Base-by-base conservation (phyloP, 805 yeast species). In the Barnettozyma botsteinii region DNA sequence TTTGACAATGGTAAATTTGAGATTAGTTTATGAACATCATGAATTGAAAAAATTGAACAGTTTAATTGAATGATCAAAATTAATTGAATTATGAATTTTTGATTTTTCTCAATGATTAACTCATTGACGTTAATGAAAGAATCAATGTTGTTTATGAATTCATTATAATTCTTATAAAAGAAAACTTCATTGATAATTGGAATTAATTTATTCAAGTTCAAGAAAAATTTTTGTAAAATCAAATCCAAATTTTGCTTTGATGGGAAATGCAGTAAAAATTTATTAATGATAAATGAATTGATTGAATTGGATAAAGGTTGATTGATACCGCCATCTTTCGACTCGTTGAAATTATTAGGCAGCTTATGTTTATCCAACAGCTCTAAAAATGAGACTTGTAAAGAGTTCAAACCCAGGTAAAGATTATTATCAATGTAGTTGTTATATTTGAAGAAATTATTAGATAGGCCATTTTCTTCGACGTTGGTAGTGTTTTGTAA, bases 61-160 rank as follows among this genome's bases (percentile, higher is more conserved):
- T 55, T 55, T 23, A 56, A 41, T 29, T 56, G 59, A 22, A 55
- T 53, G 11, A 56, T 52, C 3, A 76, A 62, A 64, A 79, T 72
- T 43, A 79, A 65, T 19, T 65, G 60, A 42, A 65, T 62, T 17
- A 71, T 43, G 67, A 59, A 49, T 11, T 28, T 38, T 3, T 35
- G 40, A 22, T 45, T 33, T 18, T 42, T 25, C 10, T 33, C 25
- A 21, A 43, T 43, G 13, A 29, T 21, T 7, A 17, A 17, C 21
- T 33, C 44, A 22, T 26, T 23, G 4, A 46, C 31, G 5, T 38
- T 31, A 15, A 28, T 29, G 13, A 28, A 35, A 13, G 37, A 40
- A 24, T 46, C 50, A 25, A 46, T 40, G n/a, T 43, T 33, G 13
- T 40, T 42, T 30, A 50, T 47, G 13, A 48, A 29, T 4, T 33